phyloP scores from a whole-genome alignment of 257 asterid species.

The Lycium barbarum region DNA sequence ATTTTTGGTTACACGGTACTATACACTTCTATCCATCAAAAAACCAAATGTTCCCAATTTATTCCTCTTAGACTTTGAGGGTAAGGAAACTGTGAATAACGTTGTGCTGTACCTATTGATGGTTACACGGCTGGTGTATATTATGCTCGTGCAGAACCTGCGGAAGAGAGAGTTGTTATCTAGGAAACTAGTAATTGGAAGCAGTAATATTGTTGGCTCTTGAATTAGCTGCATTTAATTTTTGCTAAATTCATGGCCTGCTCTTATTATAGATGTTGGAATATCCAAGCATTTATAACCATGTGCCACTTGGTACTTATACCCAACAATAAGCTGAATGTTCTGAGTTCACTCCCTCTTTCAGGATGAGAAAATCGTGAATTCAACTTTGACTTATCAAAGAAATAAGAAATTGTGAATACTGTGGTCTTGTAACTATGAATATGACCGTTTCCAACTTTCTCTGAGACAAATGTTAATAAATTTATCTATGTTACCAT shows the following conservation, averaged over 20 bases:
- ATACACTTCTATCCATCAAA: background rate
- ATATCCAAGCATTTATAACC: conserved; percentile 15
- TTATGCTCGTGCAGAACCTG: background rate
- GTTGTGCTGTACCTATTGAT: background rate
- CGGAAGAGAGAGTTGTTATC: background rate
- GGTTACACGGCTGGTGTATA: conserved; percentile 18
- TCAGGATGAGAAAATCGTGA: conserved; percentile 5
- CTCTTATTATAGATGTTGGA: background rate
- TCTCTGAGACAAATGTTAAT: background rate
- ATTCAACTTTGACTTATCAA: background rate
- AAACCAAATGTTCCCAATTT: background rate
- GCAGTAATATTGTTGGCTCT: background rate
- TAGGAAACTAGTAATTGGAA: background rate
- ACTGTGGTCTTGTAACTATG: background rate
- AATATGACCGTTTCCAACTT: background rate
- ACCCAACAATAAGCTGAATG: background rate
- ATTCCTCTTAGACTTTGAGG: background rate
- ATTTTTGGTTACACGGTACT: background rate
- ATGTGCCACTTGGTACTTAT: background rate
- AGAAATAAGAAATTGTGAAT: background rate
- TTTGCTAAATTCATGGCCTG: background rate
- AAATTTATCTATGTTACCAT: background rate
- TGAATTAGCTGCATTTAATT: conserved; percentile 15
- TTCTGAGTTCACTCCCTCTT: background rate
- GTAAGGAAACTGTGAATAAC: background rate